Percentiles rank a stretch among this genome's conserved stretches.
Conservation (phyloP, 2,329 filamentous ascomycete genomes). For the Plenodomus lindquistii region DNA sequence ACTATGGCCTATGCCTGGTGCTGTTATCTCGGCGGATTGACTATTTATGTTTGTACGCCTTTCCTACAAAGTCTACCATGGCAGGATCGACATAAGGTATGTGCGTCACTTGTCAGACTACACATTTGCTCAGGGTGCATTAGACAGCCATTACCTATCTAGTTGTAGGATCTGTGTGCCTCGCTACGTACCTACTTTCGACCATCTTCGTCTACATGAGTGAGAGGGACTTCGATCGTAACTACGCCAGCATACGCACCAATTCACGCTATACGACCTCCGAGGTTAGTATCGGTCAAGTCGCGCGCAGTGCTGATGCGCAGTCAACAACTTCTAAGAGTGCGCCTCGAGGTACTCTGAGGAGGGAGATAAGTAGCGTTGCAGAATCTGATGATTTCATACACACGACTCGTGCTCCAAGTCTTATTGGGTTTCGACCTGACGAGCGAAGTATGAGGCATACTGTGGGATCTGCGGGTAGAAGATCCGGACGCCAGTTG, state of each 20-base stretch:
- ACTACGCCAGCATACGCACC: constrained; percentile 6
- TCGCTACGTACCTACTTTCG: constrained; percentile 29
- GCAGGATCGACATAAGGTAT: constrained; percentile 24
- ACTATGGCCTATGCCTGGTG: constrained; percentile 35
- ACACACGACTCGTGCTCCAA: neutral
- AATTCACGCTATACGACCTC: neutral
- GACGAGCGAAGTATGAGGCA: neutral
- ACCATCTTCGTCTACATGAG: constrained; percentile 30
- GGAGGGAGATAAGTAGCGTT: neutral
- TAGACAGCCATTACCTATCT: constrained; percentile 33
- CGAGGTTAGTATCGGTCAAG: neutral
- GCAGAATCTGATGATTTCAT: neutral
- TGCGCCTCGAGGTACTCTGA: neutral
- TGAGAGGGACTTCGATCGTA: constrained; percentile 32
- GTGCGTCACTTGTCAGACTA: neutral
- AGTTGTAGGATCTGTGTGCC: constrained; percentile 19
- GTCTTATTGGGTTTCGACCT: neutral
- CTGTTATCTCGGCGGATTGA: constrained; percentile 29
- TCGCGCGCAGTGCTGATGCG: neutral
- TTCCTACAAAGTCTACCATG: constrained; percentile 24
- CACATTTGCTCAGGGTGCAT: constrained; percentile 1
- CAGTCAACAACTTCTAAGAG: neutral
- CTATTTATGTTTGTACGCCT: constrained; percentile 32
- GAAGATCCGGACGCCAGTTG: neutral
- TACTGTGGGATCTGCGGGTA: neutral